phyloP scores from a whole-genome alignment of 2,329 filamentous ascomycete genomes.

The Penicillium sp. region DNA sequence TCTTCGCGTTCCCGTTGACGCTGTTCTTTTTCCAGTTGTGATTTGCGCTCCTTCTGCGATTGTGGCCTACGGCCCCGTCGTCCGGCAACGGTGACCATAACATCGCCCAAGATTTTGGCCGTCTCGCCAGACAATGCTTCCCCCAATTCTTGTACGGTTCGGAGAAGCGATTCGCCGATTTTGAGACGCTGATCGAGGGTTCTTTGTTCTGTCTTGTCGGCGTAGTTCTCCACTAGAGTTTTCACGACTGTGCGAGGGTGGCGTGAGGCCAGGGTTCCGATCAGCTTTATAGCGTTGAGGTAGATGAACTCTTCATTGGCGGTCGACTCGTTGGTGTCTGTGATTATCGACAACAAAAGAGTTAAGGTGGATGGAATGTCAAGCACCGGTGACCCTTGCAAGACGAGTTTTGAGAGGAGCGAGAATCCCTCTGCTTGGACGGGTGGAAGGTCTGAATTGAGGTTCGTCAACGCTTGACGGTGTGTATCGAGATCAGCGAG shows the following conservation, averaged over 20 bases:
- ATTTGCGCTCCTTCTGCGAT: conserved; percentile 35
- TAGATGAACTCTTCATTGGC: conserved; percentile 50
- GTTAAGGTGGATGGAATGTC: conserved; percentile 49
- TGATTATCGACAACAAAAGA: conserved; percentile 45
- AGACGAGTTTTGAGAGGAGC: conserved; percentile 43
- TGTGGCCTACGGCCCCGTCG: conserved; percentile 43
- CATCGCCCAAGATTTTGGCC: conserved; percentile 43
- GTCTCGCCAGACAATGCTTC: conserved; percentile 42
- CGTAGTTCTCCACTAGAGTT: conserved; percentile 45
- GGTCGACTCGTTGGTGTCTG: conserved; percentile 35
- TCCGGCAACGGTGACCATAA: conserved; percentile 45
- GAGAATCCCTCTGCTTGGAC: conserved; percentile 51
- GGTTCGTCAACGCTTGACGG: conserved; percentile 45
- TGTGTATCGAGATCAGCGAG: conserved; percentile 45
- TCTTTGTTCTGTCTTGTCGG: conserved; percentile 41
- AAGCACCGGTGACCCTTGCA: conserved; percentile 46
- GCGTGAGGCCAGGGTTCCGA: conserved; percentile 44
- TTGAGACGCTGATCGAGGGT: conserved; percentile 46
- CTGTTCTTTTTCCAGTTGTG: conserved; percentile 32
- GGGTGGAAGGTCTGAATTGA: conserved; percentile 46
- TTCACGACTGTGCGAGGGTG: conserved; percentile 48
- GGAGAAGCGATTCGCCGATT: conserved; percentile 46
- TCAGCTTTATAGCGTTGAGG: conserved; percentile 47
- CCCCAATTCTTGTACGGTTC: conserved; percentile 47
- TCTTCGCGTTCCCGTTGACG: conserved; percentile 33